Evolutionary conservation across 805 yeast genomes (phyloP).

Genomic region (Babjeviella inositovora): DNA sequence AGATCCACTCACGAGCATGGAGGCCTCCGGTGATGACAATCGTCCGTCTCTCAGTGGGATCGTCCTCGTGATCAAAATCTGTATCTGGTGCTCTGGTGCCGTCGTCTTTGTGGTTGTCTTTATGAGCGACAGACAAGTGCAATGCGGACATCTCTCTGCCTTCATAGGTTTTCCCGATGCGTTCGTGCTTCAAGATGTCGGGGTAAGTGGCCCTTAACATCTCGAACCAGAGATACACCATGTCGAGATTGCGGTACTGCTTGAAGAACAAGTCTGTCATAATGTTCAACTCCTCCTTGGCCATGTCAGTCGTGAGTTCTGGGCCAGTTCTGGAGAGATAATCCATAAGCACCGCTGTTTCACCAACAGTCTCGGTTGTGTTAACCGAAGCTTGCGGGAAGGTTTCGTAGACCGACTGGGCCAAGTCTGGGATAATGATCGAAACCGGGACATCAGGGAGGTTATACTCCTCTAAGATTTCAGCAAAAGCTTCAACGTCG

Average conservation of each 20-base stretch:
- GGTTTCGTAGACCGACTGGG: constrained; percentile 39
- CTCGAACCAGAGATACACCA: constrained; percentile 63
- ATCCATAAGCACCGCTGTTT: constrained; percentile 1
- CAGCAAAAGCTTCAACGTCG: too few relatives aligned
- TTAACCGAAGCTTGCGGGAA: constrained; percentile 18
- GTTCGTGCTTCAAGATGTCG: constrained; percentile 40
- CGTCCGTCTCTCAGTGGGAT: constrained; percentile 32
- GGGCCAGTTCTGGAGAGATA: constrained; percentile 2
- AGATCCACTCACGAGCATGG: constrained; percentile 87
- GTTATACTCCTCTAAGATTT: too few relatives aligned
- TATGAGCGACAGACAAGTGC: constrained; percentile 35
- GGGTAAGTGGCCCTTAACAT: constrained; percentile 47
- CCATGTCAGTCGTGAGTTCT: constrained; percentile 2
- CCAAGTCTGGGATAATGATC: constrained; percentile 39
- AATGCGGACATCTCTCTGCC: constrained; percentile 56
- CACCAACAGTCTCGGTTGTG: too few relatives aligned
- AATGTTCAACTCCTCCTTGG: constrained; percentile 4
- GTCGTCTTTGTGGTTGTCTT: constrained; percentile 12
- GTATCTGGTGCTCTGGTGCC: constrained; percentile 7
- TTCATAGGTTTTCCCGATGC: constrained; percentile 64
- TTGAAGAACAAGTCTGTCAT: constrained; percentile 45
- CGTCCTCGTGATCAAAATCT: too few relatives aligned
- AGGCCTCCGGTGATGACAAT: constrained; percentile 71
- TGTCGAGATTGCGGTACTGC: constrained; percentile 49
- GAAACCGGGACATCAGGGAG: too few relatives aligned